These are phyloP conservation scores for Hibiscus trionum DNA, from an alignment of 345 rosid species.

Conservation along the genomic window DNA sequence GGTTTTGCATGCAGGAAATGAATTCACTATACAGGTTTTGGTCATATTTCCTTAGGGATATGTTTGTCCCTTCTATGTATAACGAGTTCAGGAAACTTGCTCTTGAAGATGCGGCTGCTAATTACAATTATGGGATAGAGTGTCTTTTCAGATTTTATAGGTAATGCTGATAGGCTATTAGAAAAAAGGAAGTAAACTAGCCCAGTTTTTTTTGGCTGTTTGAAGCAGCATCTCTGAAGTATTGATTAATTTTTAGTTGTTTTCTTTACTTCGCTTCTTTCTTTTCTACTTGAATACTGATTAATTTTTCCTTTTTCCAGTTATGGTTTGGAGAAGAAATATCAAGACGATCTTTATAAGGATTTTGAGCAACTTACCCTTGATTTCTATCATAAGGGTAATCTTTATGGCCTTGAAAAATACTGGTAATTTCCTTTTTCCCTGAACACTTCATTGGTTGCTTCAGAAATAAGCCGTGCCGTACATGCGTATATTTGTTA, in stretches of 20 bases:
- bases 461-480: neutral
- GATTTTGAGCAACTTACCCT: slow-evolving; percentile 84
- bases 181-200: too few relatives aligned
- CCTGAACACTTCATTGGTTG: neutral
- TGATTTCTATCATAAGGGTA: slow-evolving; percentile 71
- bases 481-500: neutral
- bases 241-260: neutral
- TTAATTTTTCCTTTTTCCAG: slow-evolving; percentile 31
- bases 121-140: slow-evolving; percentile 81
- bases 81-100: slow-evolving; percentile 79
- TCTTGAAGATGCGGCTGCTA: slow-evolving; percentile 75
- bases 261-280: slow-evolving; percentile 2
- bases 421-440: slow-evolving; percentile 52
- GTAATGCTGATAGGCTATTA: slow-evolving; percentile 27
- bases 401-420: slow-evolving; percentile 89
- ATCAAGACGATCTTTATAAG: slow-evolving; percentile 60
- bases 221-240: neutral
- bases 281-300: neutral
- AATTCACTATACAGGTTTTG: slow-evolving; percentile 87
- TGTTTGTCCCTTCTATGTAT: slow-evolving; percentile 73
- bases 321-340: slow-evolving; percentile 88
- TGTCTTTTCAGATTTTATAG: slow-evolving; percentile 98
- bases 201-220: neutral
- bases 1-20: slow-evolving; percentile 73
- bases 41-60: slow-evolving; percentile 86